Percentiles rank a stretch among this genome's conserved stretches.
Conservation (phyloP, 148 eudicot genomes). For the Polygonum maritimum region DNA sequence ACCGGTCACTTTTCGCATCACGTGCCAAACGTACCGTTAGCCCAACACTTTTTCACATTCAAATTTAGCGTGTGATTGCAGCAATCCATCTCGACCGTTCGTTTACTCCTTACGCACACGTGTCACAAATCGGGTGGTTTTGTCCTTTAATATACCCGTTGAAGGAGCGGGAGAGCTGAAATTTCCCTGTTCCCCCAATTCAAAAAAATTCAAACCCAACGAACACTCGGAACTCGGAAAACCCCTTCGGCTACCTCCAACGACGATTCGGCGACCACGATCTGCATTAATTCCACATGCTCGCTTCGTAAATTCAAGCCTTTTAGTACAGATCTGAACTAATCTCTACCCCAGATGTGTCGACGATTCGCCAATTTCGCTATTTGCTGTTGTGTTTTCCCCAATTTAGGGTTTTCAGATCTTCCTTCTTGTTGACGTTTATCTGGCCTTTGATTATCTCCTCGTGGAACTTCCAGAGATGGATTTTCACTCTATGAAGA, state of each 20-base stretch:
- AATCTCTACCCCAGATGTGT: neutral
- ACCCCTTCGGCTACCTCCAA: neutral
- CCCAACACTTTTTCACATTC: neutral
- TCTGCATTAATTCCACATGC: neutral
- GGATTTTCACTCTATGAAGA: conserved; percentile 52
- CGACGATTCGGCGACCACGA: conserved; percentile 2
- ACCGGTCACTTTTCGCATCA: neutral
- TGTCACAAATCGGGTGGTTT: neutral
- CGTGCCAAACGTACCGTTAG: conserved; percentile 1
- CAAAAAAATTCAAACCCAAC: conserved; percentile 1
- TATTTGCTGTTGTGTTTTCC: neutral
- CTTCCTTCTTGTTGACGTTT: neutral
- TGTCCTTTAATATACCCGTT: neutral
- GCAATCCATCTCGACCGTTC: neutral
- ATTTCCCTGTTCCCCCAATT: neutral
- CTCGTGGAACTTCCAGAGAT: conserved; percentile 22
- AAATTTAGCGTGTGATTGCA: neutral
- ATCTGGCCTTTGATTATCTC: neutral
- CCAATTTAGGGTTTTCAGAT: neutral
- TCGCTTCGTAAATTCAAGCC: neutral
- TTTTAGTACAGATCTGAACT: neutral
- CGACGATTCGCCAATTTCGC: neutral
- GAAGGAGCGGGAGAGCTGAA: neutral
- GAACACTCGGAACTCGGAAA: neutral
- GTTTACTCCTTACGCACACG: neutral